Evolutionary conservation across 2,329 filamentous ascomycete genomes (phyloP).

Genomic region (Diaporthe longicolla): DNA sequence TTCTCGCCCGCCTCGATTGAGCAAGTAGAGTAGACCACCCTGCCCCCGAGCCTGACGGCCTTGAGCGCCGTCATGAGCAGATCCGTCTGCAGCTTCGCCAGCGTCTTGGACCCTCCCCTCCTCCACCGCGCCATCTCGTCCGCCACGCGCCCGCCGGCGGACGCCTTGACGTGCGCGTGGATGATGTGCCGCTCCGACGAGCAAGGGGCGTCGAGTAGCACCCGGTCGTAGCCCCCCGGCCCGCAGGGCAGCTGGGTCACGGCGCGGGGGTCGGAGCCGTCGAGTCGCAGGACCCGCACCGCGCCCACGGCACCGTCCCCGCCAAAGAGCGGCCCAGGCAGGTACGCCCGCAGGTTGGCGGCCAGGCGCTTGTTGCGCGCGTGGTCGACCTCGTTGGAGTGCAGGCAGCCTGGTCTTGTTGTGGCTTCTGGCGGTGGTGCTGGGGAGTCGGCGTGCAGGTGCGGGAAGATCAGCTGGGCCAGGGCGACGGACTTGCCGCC

Average conservation of each 20-base stretch:
- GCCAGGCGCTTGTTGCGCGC: constrained; percentile 51
- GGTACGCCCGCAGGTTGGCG: constrained; percentile 47
- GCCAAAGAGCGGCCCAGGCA: constrained; percentile 46
- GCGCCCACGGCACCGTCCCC: constrained; percentile 36
- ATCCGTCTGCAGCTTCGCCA: constrained; percentile 52
- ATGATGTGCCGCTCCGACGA: constrained; percentile 58
- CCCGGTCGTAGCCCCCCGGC: constrained; percentile 55
- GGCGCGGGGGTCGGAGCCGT: constrained; percentile 47
- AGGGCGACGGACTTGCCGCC: constrained; percentile 54
- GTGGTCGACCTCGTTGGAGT: constrained; percentile 54
- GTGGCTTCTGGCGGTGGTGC: constrained; percentile 44
- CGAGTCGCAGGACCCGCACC: constrained; percentile 47
- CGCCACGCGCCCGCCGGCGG: constrained; percentile 48
- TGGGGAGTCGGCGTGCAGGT: constrained; percentile 37
- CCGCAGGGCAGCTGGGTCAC: constrained; percentile 49
- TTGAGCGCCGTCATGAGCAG: constrained; percentile 54
- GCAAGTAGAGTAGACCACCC: constrained; percentile 57
- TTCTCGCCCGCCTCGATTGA: constrained; percentile 57
- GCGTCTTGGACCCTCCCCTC: constrained; percentile 52
- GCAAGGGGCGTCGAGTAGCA: constrained; percentile 58
- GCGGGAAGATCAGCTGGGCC: constrained; percentile 49
- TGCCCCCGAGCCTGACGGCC: constrained; percentile 53
- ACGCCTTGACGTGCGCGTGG: constrained; percentile 52
- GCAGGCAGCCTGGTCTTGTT: constrained; percentile 49
- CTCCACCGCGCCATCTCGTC: constrained; percentile 56